Percentiles rank a stretch among this genome's conserved stretches.
phyloP scores from a whole-genome alignment of 2,329 filamentous ascomycete species.

The Madurella fahalii region DNA sequence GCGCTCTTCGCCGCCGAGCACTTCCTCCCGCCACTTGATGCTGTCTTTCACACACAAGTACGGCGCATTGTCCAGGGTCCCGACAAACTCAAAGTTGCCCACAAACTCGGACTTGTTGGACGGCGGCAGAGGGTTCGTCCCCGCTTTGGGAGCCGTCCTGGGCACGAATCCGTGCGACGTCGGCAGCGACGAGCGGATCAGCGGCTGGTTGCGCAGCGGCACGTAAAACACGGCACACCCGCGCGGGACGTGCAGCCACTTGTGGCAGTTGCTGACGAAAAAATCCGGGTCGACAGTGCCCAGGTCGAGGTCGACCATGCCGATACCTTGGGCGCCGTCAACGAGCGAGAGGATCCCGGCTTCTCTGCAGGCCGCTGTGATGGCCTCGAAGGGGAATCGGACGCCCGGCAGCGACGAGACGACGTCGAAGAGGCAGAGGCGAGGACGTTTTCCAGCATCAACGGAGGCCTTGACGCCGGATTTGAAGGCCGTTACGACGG shows the following conservation, averaged over 20 bases:
- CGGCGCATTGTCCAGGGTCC: slow-evolving; percentile 68
- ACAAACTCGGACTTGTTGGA: slow-evolving; percentile 57
- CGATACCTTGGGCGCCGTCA: slow-evolving; percentile 82
- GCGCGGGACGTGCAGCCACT: slow-evolving; percentile 82
- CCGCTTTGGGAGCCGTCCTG: slow-evolving; percentile 19
- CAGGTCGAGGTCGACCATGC: slow-evolving; percentile 71
- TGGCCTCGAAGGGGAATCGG: slow-evolving; percentile 68
- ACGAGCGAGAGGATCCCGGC: slow-evolving; percentile 68
- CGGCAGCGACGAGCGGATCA: slow-evolving; percentile 70
- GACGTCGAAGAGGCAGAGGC: slow-evolving; percentile 72
- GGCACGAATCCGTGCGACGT: slow-evolving; percentile 73
- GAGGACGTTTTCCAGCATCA: slow-evolving; percentile 56
- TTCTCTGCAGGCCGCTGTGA: slow-evolving; percentile 62
- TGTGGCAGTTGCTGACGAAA: slow-evolving; percentile 82
- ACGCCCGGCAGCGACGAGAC: slow-evolving; percentile 77
- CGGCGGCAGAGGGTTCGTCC: slow-evolving; percentile 40
- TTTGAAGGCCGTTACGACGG: slow-evolving; percentile 59
- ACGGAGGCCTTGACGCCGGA: slow-evolving; percentile 51
- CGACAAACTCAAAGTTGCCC: slow-evolving; percentile 69
- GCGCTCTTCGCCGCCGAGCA: slow-evolving; percentile 68
- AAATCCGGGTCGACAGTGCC: slow-evolving; percentile 70
- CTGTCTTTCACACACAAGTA: slow-evolving; percentile 70
- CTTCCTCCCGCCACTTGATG: slow-evolving; percentile 63
- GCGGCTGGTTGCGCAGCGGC: slow-evolving; percentile 66
- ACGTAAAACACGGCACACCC: slow-evolving; percentile 80